Conservation (phyloP, 371 early-diverging fungal genomes). For the Dinochytrium kinnereticum region DNA sequence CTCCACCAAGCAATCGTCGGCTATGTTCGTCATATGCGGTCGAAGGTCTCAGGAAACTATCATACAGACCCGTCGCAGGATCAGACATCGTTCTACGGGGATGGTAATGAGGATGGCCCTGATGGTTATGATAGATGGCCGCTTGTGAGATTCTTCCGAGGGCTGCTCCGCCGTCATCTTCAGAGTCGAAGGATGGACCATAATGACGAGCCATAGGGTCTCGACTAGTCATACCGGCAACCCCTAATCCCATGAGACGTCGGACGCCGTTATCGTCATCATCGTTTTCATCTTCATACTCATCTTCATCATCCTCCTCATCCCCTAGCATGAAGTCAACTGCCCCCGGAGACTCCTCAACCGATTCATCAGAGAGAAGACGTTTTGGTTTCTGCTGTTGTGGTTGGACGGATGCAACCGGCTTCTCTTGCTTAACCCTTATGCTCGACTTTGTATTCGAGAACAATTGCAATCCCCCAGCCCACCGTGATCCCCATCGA, state of each 20-base stretch:
- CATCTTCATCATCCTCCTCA: conserved; percentile 18
- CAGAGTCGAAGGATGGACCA: conserved; percentile 7
- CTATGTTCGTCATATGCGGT: not conserved
- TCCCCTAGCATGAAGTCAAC: conserved; percentile 12
- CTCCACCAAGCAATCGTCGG: not conserved
- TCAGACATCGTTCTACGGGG: not conserved
- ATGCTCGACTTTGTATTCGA: no score
- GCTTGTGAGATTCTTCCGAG: not conserved
- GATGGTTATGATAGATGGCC: not conserved
- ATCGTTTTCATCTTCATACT: conserved; percentile 26
- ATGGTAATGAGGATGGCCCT: not conserved
- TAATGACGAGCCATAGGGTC: not conserved
- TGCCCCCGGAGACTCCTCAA: conserved; percentile 9
- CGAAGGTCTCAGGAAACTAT: not conserved
- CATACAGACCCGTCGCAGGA: not conserved
- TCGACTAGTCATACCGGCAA: not conserved
- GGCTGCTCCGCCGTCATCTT: not conserved
- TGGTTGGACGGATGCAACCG: no score
- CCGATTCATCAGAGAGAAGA: not conserved
- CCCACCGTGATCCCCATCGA: conserved; percentile 13
- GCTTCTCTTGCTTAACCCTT: no score
- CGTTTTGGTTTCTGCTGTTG: not conserved
- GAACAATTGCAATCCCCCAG: no score
- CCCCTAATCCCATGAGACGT: not conserved
- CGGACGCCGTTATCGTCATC: not conserved